Percentiles rank a stretch among this genome's conserved stretches.
These are phyloP conservation scores for Pseudozyma sp. DNA, from an alignment of 1,284 basidiomycete species.

Conservation along the genomic window DNA sequence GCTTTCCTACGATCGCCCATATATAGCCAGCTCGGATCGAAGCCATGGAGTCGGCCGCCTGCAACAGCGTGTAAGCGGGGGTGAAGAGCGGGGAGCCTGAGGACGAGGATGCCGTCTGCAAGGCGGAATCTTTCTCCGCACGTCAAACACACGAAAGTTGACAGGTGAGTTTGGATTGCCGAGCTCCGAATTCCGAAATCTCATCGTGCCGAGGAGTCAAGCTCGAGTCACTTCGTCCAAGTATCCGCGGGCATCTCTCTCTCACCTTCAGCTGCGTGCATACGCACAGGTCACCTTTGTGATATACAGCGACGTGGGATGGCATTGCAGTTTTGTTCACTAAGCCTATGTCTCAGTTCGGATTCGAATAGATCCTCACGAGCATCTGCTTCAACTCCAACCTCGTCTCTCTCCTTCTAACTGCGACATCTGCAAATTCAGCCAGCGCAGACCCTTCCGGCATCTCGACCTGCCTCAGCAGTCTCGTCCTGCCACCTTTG, in stretches of 20 bases:
- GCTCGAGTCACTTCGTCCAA: background rate
- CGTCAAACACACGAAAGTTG: background rate
- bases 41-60: no score
- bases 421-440: constrained; percentile 41
- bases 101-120: background rate
- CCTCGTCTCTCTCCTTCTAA: constrained; percentile 28
- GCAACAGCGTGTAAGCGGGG: no score
- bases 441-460: constrained; percentile 40
- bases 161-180: constrained; percentile 3
- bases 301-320: no score
- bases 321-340: no score
- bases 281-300: no score
- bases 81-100: no score
- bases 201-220: constrained; percentile 4
- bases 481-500: constrained; percentile 6
- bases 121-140: background rate
- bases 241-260: background rate
- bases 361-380: constrained; percentile 44
- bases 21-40: no score
- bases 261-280: no score
- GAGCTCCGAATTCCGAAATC: constrained; percentile 19
- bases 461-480: constrained; percentile 44
- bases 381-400: constrained; percentile 52
- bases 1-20: no score
- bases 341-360: constrained; percentile 5